phyloP scores from a whole-genome alignment of 768 basidiomycete species.

The Boletellus ananas region DNA sequence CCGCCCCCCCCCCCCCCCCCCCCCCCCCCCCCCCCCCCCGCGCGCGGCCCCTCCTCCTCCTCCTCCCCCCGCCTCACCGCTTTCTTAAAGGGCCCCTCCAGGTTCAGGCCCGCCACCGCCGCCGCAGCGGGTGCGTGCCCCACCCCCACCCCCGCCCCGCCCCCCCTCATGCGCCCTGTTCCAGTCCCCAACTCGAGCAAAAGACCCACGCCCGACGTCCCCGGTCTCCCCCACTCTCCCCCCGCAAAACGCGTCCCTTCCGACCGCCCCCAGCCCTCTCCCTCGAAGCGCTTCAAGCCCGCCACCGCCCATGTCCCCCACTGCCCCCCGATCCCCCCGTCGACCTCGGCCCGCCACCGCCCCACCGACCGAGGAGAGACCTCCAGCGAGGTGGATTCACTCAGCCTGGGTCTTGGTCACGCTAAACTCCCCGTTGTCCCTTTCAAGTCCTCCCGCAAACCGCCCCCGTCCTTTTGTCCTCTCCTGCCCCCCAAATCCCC shows the following conservation, averaged over 20 bases:
- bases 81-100: slow-evolving; percentile 25
- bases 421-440: slow-evolving; percentile 5
- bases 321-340: slow-evolving; percentile 1
- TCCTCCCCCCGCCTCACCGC: not conserved
- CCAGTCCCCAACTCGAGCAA: slow-evolving; percentile 42
- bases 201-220: slow-evolving; percentile 14
- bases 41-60: too few species aligned
- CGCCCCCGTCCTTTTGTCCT: not conserved
- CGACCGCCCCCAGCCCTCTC: slow-evolving; percentile 8
- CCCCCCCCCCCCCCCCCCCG: too few species aligned
- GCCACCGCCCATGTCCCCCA: slow-evolving; percentile 26
- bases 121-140: slow-evolving; percentile 12
- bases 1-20: too few species aligned
- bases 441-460: slow-evolving; percentile 20
- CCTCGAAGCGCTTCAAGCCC: slow-evolving; percentile 33
- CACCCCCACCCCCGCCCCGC: not conserved
- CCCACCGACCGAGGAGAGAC: slow-evolving; percentile 14
- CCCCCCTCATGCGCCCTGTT: slow-evolving; percentile 6
- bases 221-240: slow-evolving; percentile 17
- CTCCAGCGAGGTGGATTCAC: slow-evolving; percentile 23
- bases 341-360: slow-evolving; percentile 7
- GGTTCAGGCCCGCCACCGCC: slow-evolving; percentile 44
- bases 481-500: slow-evolving; percentile 1
- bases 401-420: slow-evolving; percentile 13
- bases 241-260: slow-evolving; percentile 33